Percentiles rank a stretch among this genome's conserved stretches.
Evolutionary conservation across 495 filamentous ascomycete species (phyloP).

Genomic region (Xylaria longipes): DNA sequence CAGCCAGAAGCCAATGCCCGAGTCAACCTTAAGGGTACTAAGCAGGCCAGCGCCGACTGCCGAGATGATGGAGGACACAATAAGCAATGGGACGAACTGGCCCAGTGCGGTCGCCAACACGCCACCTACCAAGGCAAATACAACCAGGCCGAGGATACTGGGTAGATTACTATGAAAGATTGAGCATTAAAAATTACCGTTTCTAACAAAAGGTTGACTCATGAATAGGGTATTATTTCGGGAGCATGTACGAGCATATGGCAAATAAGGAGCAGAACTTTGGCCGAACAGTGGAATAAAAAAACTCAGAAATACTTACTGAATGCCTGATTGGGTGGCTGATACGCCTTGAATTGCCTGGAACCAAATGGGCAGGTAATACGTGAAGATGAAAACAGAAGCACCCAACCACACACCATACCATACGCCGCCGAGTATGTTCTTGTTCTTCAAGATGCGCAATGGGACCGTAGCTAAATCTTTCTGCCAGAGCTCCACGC

Average conservation of each 20-base stretch:
- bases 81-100: constrained; percentile 62
- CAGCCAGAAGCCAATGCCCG: constrained; percentile 68
- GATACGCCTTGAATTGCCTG: constrained; percentile 78
- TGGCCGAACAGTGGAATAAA: too few relatives aligned
- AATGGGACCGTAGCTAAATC: constrained; percentile 76
- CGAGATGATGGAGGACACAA: constrained; percentile 53
- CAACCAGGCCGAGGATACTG: constrained; percentile 67
- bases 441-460: constrained; percentile 71
- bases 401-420: constrained; percentile 60
- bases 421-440: constrained; percentile 54
- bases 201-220: too few relatives aligned
- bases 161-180: constrained; percentile 81
- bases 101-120: constrained; percentile 62
- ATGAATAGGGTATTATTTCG: too few relatives aligned
- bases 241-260: too few relatives aligned
- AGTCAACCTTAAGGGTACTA: constrained; percentile 65
- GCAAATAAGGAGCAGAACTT: too few relatives aligned
- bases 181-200: too few relatives aligned
- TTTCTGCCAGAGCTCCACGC: constrained; percentile 63
- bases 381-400: constrained; percentile 67
- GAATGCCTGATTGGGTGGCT: constrained; percentile 77
- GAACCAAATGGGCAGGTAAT: constrained; percentile 87
- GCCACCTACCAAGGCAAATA: constrained; percentile 68
- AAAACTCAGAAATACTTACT: too few relatives aligned
- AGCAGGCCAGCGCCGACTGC: constrained; percentile 75